These are phyloP conservation scores for Diaporthe caulivora DNA, from an alignment of 2,329 filamentous ascomycete genomes.

Conservation along the genomic window DNA sequence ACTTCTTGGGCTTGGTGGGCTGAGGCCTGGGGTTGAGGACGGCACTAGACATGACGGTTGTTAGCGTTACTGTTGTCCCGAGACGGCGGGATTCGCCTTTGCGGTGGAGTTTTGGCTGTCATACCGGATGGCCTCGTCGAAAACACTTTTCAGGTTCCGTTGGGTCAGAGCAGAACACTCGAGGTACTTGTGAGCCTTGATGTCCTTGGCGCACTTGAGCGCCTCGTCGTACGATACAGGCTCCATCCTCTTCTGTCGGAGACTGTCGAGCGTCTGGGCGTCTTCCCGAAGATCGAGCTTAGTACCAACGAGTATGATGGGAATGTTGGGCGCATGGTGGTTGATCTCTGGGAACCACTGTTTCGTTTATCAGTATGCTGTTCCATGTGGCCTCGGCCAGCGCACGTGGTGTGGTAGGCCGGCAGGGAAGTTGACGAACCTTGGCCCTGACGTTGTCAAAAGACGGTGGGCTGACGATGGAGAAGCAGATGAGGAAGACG, in stretches of 20 bases:
- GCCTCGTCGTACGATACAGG: slow-evolving; percentile 97
- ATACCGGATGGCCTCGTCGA: slow-evolving; percentile 98
- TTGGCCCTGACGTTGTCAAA: slow-evolving; percentile 99
- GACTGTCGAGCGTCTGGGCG: slow-evolving; percentile 80
- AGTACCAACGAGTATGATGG: slow-evolving; percentile 96
- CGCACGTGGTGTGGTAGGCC: background rate
- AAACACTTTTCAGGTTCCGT: slow-evolving; percentile 97
- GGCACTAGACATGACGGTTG: slow-evolving; percentile 62
- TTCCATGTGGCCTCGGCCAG: background rate
- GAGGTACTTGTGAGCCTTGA: slow-evolving; percentile 95
- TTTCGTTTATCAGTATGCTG: slow-evolving; percentile 38
- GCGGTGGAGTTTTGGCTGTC: slow-evolving; percentile 48
- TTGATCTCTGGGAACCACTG: slow-evolving; percentile 99
- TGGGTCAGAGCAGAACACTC: slow-evolving; percentile 98
- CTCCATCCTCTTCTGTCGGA: slow-evolving; percentile 94
- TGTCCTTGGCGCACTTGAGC: slow-evolving; percentile 89
- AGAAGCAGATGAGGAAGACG: slow-evolving; percentile 98
- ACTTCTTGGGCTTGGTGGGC: slow-evolving; percentile 70
- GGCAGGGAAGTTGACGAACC: slow-evolving; percentile 64
- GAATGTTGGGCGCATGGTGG: slow-evolving; percentile 94
- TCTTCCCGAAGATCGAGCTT: slow-evolving; percentile 97
- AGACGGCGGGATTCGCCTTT: slow-evolving; percentile 44
- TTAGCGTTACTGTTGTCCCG: slow-evolving; percentile 36
- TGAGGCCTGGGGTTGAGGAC: slow-evolving; percentile 77
- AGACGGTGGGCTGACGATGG: slow-evolving; percentile 95